A percentile compares a stretch with the other conserved stretches of the same genome.
These are phyloP conservation scores for Chytriomyces confervae DNA, from an alignment of 192 early-diverging fungal genomes.

Conservation along the genomic window DNA sequence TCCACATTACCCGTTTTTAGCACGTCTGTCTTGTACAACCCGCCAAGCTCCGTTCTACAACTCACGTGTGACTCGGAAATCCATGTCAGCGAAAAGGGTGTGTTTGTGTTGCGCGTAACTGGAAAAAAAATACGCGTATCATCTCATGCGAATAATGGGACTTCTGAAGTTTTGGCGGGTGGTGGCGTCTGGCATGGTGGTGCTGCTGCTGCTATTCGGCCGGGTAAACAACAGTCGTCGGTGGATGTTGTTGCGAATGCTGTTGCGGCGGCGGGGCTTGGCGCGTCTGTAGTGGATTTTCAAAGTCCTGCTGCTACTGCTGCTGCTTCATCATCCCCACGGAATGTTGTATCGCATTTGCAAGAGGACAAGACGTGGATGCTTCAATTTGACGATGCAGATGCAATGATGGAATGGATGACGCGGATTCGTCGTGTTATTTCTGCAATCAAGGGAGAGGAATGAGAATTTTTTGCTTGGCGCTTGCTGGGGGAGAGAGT, in stretches of 20 bases:
- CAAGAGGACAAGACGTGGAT: constrained; percentile 20
- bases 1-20: not conserved
- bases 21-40: not conserved
- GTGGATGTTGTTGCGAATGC: too few species aligned
- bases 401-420: constrained; percentile 31
- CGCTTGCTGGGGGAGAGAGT: not conserved
- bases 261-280: too few species aligned
- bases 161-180: not conserved
- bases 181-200: not conserved
- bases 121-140: not conserved
- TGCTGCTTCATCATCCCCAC: not conserved
- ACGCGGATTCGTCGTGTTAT: not conserved
- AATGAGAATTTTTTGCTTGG: too few species aligned
- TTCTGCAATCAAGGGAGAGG: not conserved
- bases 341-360: not conserved
- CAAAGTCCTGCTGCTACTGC: not conserved
- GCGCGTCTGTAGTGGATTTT: not conserved
- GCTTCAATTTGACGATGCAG: constrained; percentile 21
- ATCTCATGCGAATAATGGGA: not conserved
- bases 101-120: constrained; percentile 17
- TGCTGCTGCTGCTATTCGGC: not conserved
- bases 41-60: constrained; percentile 1
- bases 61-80: constrained; percentile 2
- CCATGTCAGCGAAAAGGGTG: constrained; percentile 17
- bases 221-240: too few species aligned